Evolutionary conservation across 2,329 filamentous ascomycete genomes (phyloP).

Genomic region (Arthrobotrys musiformis): DNA sequence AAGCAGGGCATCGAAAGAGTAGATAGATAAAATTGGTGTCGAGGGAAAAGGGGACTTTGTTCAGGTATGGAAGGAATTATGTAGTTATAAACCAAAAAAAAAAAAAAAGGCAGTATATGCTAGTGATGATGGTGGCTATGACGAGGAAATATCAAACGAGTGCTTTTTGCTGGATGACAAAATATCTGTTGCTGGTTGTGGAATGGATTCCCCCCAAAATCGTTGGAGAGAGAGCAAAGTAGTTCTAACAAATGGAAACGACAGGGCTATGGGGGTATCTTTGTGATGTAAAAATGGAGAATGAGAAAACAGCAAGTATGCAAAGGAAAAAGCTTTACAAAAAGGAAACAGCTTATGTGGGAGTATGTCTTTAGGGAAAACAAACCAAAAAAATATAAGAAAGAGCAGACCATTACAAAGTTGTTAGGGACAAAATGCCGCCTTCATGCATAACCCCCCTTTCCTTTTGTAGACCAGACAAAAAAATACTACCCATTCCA

Average conservation of each 20-base stretch:
- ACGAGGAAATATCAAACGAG: background rate
- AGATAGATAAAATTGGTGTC: too few species aligned
- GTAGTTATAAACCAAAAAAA: background rate
- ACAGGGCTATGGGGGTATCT: constrained; percentile 43
- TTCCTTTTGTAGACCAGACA: constrained; percentile 29
- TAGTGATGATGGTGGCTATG: background rate
- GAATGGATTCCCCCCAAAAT: background rate
- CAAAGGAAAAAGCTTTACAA: background rate
- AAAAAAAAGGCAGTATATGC: constrained; percentile 8
- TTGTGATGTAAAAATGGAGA: constrained; percentile 37
- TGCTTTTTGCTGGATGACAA: background rate
- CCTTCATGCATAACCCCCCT: constrained; percentile 6
- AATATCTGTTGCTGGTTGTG: background rate
- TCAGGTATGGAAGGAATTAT: background rate
- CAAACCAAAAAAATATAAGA: constrained; percentile 5
- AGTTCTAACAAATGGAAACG: constrained; percentile 3
- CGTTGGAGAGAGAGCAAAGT: background rate
- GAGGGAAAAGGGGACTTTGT: too few species aligned
- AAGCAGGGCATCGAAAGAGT: background rate
- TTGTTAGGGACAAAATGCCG: background rate
- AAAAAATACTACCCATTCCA: constrained; percentile 14
- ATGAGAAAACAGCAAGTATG: constrained; percentile 6
- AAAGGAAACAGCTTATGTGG: constrained; percentile 2
- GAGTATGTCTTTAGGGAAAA: constrained; percentile 13
- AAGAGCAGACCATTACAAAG: constrained; percentile 8